Base-by-base conservation (phyloP, 2,329 filamentous ascomycete species). In the Leptographium radiaticola region DNA sequence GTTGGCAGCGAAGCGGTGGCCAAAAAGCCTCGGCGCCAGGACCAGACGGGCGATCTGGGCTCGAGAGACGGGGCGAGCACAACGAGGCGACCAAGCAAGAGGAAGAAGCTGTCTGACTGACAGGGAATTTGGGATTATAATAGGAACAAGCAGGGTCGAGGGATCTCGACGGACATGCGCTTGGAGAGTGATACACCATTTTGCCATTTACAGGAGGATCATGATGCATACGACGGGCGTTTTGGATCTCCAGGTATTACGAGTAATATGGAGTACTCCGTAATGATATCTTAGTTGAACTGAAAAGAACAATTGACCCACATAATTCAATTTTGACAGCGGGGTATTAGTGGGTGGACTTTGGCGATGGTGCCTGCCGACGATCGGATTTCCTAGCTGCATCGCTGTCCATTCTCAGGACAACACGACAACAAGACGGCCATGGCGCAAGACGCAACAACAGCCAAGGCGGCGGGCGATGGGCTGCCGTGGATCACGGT, bases 401-500 rank as follows among this genome's bases (percentile, higher is more conserved):
- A 25, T 25, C 25, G 25, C 25, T 25, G 25, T 25, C 25, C 25
- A 25, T 25, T 46, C 13, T 33, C 44, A 11, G 2, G 15, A n/a
- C 25, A 4, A 31, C 10, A 46, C 13, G 20, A 34, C 31, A 34
- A n/a, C n/a, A 16, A 36, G 12, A 46, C 12, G 12, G 15, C n/a
- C 47, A 34, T 38, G 31, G 15, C 40, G 7, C 49, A 44, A 20
- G 20, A 34, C 25, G 15, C 25, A 15, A 34, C 42, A 30, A 6
- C 40, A 39, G 30, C 25, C 6, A 15, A 40, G 25, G 13, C 39
- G 5, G 49, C n/a, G 11, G 49, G 15, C 36, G 16, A 15, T 39
- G 43, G 38, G 20, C 50, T 58, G 30, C 73, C 74, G 25, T 68
- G 68, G 62, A 93, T 97, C 67, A 84, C 86, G 58, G 80, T 96